A percentile compares a stretch with the other conserved stretches of the same genome.
Conservation (phyloP, 441 rosid genomes). For the Hura crepitans region DNA sequence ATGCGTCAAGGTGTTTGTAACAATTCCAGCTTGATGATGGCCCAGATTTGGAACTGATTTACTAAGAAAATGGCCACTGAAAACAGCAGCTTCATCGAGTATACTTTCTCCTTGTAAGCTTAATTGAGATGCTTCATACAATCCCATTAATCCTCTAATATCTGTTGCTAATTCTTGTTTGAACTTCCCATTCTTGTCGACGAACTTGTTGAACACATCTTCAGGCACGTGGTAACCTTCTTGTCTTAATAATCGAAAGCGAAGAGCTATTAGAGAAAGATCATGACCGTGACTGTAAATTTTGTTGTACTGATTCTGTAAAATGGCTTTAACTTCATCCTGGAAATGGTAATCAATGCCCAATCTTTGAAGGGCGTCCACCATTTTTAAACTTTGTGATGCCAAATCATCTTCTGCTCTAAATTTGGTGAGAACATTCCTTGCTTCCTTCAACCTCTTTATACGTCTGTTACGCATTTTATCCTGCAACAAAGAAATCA, state of each 20-base stretch:
- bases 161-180: constrained; percentile 18
- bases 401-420: constrained; percentile 12
- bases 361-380: constrained; percentile 38
- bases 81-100: constrained; percentile 33
- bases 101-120: constrained; percentile 31
- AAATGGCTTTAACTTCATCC: constrained; percentile 34
- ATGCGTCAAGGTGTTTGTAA: constrained; percentile 28
- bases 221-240: constrained; percentile 39
- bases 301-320: constrained; percentile 24
- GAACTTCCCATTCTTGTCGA: constrained; percentile 25
- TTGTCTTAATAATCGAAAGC: constrained; percentile 49
- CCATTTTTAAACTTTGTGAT: constrained; percentile 29
- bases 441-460: constrained; percentile 15
- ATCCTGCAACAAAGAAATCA: constrained; percentile 13
- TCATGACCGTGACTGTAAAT: constrained; percentile 1
- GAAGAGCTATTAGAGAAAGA: constrained; percentile 35
- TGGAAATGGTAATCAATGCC: constrained; percentile 39
- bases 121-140: constrained; percentile 46
- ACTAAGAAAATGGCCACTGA: constrained; percentile 23
- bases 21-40: constrained; percentile 11
- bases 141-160: constrained; percentile 29
- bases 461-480: constrained; percentile 7
- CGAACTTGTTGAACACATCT: constrained; percentile 36
- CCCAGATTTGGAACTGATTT: constrained; percentile 16
- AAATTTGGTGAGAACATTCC: constrained; percentile 11